Percentiles rank a stretch among this genome's conserved stretches.
Conservation (phyloP, 2,329 filamentous ascomycete species). For the Cladosporium sp. region DNA sequence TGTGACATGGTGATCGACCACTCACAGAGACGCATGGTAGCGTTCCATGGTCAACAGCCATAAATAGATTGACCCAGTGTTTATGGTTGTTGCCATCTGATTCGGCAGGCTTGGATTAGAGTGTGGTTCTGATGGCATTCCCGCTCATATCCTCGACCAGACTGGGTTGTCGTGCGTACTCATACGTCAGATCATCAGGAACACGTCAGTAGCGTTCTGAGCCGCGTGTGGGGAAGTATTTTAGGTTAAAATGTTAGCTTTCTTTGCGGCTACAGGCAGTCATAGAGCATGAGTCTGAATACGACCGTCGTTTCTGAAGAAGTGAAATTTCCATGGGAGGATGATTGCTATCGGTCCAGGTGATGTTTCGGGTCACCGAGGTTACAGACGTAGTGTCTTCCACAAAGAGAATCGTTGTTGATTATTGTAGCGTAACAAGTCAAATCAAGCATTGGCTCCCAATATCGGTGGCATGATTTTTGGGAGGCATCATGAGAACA, state of each 20-base stretch:
- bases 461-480: neutral
- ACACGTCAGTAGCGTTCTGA: constrained; percentile 15
- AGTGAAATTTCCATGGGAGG: neutral
- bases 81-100: neutral
- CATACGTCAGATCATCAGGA: constrained; percentile 12
- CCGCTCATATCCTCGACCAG: neutral
- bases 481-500: neutral
- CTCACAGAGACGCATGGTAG: neutral
- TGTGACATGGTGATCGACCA: neutral
- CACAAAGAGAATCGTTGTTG: neutral
- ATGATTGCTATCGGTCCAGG: neutral
- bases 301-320: neutral
- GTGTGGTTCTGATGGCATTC: neutral
- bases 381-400: neutral
- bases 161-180: neutral
- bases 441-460: neutral
- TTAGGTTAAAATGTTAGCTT: neutral
- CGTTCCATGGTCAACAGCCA: neutral
- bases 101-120: neutral
- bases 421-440: neutral
- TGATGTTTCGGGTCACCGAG: too few relatives aligned
- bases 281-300: neutral
- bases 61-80: neutral
- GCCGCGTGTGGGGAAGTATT: neutral
- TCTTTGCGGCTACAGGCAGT: neutral